Conservation (phyloP, 1,139 yeast species). For the Kurtzmaniella quercitrusa region DNA sequence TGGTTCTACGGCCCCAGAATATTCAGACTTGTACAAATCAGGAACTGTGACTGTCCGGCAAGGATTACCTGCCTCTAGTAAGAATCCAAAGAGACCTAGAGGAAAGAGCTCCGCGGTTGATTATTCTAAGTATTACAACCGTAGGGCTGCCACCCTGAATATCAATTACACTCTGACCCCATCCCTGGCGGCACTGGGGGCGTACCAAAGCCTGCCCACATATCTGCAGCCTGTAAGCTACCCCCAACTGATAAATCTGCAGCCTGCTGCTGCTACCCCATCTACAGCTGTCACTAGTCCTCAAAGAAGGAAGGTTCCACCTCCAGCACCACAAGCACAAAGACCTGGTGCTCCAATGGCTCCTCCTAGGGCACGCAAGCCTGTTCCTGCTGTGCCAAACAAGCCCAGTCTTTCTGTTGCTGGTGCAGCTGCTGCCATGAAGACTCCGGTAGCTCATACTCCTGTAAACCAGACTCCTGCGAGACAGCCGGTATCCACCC, state of each 20-base stretch:
- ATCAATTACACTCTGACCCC: slow-evolving; percentile 1
- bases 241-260: slow-evolving; percentile 8
- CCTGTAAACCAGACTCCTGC: slow-evolving; percentile 9
- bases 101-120: slow-evolving; percentile 37
- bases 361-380: slow-evolving; percentile 12
- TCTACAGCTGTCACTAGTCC: slow-evolving; percentile 8
- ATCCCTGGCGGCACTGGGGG: neutral
- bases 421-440: slow-evolving; percentile 1
- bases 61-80: slow-evolving; percentile 73
- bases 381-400: slow-evolving; percentile 8
- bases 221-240: slow-evolving; percentile 6
- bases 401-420: slow-evolving; percentile 2
- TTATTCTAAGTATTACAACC: slow-evolving; percentile 39
- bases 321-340: slow-evolving; percentile 17
- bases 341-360: slow-evolving; percentile 13
- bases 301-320: slow-evolving; percentile 17
- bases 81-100: slow-evolving; percentile 69
- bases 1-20: slow-evolving; percentile 55
- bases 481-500: slow-evolving; percentile 8
- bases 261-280: slow-evolving; percentile 13
- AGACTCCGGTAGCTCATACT: slow-evolving; percentile 9
- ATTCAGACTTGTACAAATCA: slow-evolving; percentile 79
- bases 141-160: slow-evolving; percentile 18
- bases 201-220: slow-evolving; percentile 4
- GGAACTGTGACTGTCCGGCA: slow-evolving; percentile 78